phyloP scores from a whole-genome alignment of 805 yeast genomes.

The Candida odintsovae region DNA sequence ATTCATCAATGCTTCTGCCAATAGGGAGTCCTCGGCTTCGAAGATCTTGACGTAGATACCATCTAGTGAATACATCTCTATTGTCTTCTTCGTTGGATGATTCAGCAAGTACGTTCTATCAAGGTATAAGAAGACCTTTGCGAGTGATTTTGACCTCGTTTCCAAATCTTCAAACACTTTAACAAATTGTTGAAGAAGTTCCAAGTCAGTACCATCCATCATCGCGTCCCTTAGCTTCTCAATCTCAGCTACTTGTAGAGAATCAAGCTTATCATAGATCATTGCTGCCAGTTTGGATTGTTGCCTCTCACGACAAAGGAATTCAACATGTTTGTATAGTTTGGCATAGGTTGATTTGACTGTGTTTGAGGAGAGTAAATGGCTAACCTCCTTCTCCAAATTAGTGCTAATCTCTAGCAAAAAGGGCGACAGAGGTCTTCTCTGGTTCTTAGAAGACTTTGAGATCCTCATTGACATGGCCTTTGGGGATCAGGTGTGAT shows the following conservation, averaged over 20 bases:
- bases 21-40: background rate
- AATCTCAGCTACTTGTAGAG: background rate
- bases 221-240: background rate
- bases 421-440: background rate
- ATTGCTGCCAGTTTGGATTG: slow-evolving; percentile 14
- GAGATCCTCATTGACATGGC: background rate
- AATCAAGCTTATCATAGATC: slow-evolving; percentile 8
- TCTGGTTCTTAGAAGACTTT: background rate
- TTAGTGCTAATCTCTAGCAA: background rate
- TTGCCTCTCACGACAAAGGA: slow-evolving; percentile 18
- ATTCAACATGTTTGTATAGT: slow-evolving; percentile 22
- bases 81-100: slow-evolving; percentile 20
- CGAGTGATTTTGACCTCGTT: slow-evolving; percentile 1
- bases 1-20: slow-evolving; percentile 4
- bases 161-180: slow-evolving; percentile 1
- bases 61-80: slow-evolving; percentile 3
- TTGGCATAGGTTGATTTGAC: slow-evolving; percentile 1
- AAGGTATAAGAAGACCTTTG: slow-evolving; percentile 15
- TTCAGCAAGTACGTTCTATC: slow-evolving; percentile 22
- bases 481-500: background rate
- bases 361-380: background rate
- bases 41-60: background rate
- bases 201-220: background rate
- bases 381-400: slow-evolving; percentile 3
- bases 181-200: slow-evolving; percentile 4